Percentiles rank a stretch among this genome's conserved stretches.
phyloP scores from a whole-genome alignment of 306 rosid genomes.

The Senna tora region DNA sequence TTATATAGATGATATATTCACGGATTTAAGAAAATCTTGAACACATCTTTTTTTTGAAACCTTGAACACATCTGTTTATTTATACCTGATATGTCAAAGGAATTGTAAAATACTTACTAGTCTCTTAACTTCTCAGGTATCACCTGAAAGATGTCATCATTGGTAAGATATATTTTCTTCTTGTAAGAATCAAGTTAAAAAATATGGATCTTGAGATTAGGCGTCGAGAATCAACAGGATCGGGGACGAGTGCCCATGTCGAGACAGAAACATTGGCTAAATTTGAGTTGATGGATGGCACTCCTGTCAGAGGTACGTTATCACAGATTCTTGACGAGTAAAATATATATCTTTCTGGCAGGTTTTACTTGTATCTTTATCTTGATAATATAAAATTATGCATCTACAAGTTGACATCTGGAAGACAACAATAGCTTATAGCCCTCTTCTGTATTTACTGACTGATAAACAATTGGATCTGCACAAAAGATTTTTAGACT shows the following conservation, averaged over 20 bases:
- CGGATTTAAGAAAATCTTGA: constrained; percentile 3
- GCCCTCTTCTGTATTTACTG: too few species aligned
- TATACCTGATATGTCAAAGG: not conserved
- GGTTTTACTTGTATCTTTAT: too few species aligned
- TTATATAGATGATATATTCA: not conserved
- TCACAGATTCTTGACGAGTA: too few species aligned
- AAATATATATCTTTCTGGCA: too few species aligned
- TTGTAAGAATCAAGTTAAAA: constrained; percentile 97
- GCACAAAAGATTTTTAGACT: too few species aligned
- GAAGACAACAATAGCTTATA: too few species aligned
- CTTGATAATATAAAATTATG: too few species aligned
- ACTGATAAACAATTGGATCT: too few species aligned
- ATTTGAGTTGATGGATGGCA: constrained; percentile 98
- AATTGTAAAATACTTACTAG: constrained; percentile 18
- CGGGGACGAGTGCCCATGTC: constrained; percentile 94
- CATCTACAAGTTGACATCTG: too few species aligned
- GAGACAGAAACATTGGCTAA: constrained; percentile 98
- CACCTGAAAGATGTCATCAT: constrained; percentile 93
- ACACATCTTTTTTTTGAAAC: not conserved
- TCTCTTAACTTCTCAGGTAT: constrained; percentile 60
- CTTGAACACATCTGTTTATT: constrained; percentile 7
- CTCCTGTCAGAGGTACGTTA: constrained; percentile 94
- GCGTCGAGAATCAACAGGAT: constrained; percentile 96
- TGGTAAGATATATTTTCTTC: constrained; percentile 95
- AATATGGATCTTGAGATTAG: constrained; percentile 98